Conservation (phyloP, 345 rosid species). For the Pistacia atlantica region DNA sequence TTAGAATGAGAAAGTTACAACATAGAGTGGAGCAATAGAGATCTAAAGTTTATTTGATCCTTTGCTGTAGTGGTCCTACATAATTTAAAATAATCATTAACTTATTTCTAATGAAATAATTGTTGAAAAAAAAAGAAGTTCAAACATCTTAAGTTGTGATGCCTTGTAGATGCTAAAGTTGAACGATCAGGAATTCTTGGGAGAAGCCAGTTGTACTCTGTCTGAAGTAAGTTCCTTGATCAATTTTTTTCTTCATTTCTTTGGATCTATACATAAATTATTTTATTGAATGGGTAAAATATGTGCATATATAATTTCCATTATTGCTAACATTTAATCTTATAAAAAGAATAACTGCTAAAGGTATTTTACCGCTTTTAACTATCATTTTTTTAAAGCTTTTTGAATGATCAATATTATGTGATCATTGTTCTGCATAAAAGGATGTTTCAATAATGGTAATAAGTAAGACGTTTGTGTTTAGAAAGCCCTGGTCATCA, state of each 20-base stretch:
- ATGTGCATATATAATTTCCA: not conserved
- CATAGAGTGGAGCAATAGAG: not conserved
- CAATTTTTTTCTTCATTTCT: not conserved
- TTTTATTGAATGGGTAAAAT: not conserved
- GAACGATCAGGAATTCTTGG: conserved; percentile 71
- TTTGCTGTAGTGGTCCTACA: not conserved
- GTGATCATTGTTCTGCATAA: not conserved
- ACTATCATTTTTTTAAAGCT: not conserved
- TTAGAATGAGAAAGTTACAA: not conserved
- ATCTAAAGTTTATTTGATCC: not conserved
- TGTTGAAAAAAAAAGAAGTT: not conserved
- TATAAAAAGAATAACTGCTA: not conserved
- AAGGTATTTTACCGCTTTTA: not conserved
- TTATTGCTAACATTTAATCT: not conserved
- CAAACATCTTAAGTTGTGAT: conserved; percentile 5
- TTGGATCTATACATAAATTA: not conserved
- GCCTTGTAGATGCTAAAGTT: conserved; percentile 54
- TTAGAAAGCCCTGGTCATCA: not conserved
- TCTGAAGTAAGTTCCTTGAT: conserved; percentile 47
- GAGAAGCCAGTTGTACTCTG: conserved; percentile 71
- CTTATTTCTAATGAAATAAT: not conserved
- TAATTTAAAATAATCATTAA: not conserved
- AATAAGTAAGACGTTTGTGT: not conserved
- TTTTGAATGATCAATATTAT: not conserved
- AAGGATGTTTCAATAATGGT: not conserved